These are phyloP conservation scores for Flaveria trinervia DNA, from an alignment of 129 eudicot species.

Conservation along the genomic window DNA sequence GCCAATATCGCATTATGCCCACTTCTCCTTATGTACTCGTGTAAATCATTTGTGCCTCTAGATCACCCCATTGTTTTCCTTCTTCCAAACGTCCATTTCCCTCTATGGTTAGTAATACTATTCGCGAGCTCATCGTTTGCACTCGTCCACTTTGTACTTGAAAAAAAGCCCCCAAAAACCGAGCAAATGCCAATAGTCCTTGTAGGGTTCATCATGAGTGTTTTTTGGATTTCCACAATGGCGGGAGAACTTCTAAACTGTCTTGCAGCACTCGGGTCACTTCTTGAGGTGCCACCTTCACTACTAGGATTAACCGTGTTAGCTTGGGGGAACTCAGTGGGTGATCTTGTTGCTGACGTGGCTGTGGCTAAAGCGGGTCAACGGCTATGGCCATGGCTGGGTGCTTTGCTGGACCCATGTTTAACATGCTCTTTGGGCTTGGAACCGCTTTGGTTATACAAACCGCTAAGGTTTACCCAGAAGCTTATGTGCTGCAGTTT, in stretches of 20 bases:
- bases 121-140: conserved; percentile 77
- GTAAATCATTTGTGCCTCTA: conserved; percentile 80
- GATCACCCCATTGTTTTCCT: conserved; percentile 70
- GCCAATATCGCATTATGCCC: conserved; percentile 93
- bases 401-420: conserved; percentile 98
- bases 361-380: conserved; percentile 97
- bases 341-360: conserved; percentile 98
- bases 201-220: conserved; percentile 83
- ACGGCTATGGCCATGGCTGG: conserved; percentile 99
- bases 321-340: conserved; percentile 98
- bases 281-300: conserved; percentile 69
- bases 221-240: conserved; percentile 88
- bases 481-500: conserved; percentile 80
- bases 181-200: conserved; percentile 62
- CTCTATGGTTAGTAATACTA: conserved; percentile 85
- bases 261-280: conserved; percentile 79
- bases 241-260: conserved; percentile 94
- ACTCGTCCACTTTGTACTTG: conserved; percentile 61
- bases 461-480: conserved; percentile 72
- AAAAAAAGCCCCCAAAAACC: conserved; percentile 82
- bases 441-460: conserved; percentile 94
- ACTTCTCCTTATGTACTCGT: conserved; percentile 73
- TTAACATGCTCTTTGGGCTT: conserved; percentile 94
- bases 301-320: conserved; percentile 88
- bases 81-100: conserved; percentile 64